Evolutionary conservation across 306 rosid species (phyloP), one percentile per base, ranked within the genome.

Genomic region (Alnus glutinosa): DNA sequence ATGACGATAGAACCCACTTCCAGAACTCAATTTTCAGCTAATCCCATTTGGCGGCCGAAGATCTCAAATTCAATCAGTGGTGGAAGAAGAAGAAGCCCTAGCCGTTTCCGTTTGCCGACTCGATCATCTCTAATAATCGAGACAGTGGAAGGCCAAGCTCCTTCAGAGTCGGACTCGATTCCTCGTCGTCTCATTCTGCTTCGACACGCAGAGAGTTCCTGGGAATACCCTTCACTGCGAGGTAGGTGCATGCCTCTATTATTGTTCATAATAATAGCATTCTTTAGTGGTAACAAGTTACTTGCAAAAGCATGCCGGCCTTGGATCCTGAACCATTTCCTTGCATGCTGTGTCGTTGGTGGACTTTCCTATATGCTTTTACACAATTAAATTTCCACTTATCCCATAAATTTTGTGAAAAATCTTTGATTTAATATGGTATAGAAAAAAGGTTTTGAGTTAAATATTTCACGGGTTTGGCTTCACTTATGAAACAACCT

Each of bases 101-200:
- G 34, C 66, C 5, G 4, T 49, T 49, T 10, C n/a, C 83, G 39
- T 49, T 85, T 86, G 3, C 70, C 78, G 70, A 66, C 74, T 76
- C 87, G 82, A 55, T 78, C 88, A 37, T 84, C 94, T 62, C 75
- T 87, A 42, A 85, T 82, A 1, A 75, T 89, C 51, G 89, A 88
- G 66, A 84, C 88, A 13, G 95, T 83, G 83, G 89, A 84, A 13
- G 78, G 83, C 67, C 80, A 83, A 70, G 76, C 88, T 19, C 46
- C 88, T 9, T 70, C 75, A 32, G 73, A 47, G 8, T 69, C 79
- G 15, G 90, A 88, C 9, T 77, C 91, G 9, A 55, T 90, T 30
- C 70, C 93, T 54, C 97, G 97, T 79, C 98, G 98, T 84, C 97
- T 94, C 85, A 91, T 94, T 80, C 90, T 94, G 15, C 98, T 94